Evolutionary conservation across 371 early-diverging fungal genomes (phyloP), one percentile per base, ranked within the genome.

Genomic region (Phascolomyces articulosus): DNA sequence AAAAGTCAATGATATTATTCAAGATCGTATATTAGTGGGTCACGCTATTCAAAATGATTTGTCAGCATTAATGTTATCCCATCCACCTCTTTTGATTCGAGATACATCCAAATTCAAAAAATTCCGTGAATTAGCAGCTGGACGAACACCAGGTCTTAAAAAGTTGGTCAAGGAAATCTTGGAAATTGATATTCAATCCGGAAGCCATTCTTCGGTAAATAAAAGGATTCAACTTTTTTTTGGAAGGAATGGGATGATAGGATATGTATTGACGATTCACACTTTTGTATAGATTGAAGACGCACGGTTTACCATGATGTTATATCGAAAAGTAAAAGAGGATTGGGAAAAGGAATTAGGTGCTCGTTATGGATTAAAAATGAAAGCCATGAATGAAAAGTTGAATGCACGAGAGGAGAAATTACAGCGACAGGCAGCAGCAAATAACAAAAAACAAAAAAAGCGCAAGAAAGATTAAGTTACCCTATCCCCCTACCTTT

Each of bases 1-100:
- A 55, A 70, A 86, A 65, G 95, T 96, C 3, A 87, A 89, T 0
- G 90, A 88, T 16, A 71, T 97, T 38, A 76, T 96, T 51, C 85
- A 91, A 67, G 93, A 94, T 68, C 85, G 91, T 29, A 85, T 97
- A 6, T 71, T 98, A 16, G 85, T 98, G 13, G 99, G 99, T 1
- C 99, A 98, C 74, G 93, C 92, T 11, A 76, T 98, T 7, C 69
- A 90, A 34, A 88, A 96, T 75, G 98, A 98, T 84, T 86, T 98
- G 48, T 67, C 77, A 18, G 87, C 86, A 4, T 74, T 98, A 60
- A 73, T 93, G 74, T 65, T 97, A 47, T 71, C 85, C 13, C 98
- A 97, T 75, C 97, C 97, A 38, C 70, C 80, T 20, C 60, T 84
- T 15, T 61, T 93, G 63, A 81, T 91, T 48, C 89, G 98, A 53